A percentile compares a stretch with the other conserved stretches of the same genome.
Conservation (phyloP, 768 basidiomycete species). For the Calocybe cyanea region DNA sequence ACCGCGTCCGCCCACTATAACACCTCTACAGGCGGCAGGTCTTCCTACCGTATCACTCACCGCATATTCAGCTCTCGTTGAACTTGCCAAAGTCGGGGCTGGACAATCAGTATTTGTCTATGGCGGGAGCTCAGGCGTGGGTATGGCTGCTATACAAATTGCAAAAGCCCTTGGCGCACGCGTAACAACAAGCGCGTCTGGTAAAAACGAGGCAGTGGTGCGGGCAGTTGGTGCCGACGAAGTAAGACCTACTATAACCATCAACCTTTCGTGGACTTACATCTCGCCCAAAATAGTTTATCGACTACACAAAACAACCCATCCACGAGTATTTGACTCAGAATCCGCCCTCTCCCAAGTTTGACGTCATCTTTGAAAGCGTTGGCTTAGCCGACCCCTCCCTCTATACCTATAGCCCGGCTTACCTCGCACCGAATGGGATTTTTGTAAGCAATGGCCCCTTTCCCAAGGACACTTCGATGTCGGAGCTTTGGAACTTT, state of each 20-base stretch:
- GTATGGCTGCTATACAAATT: conserved; percentile 52
- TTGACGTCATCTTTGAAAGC: conserved; percentile 46
- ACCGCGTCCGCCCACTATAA: conserved; percentile 35
- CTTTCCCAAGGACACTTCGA: conserved; percentile 22
- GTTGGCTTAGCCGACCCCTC: conserved; percentile 33
- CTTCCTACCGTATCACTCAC: conserved; percentile 45
- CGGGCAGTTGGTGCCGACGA: conserved; percentile 50
- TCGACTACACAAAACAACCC: conserved; percentile 45
- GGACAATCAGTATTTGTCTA: conserved; percentile 52
- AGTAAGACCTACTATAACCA: conserved; percentile 22
- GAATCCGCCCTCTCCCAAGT: conserved; percentile 35
- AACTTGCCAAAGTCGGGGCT: conserved; percentile 32
- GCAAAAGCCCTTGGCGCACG: conserved; percentile 48
- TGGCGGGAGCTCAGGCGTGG: conserved; percentile 54
- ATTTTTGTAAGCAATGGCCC: conserved; percentile 42
- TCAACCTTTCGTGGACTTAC: background rate
- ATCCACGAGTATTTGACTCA: conserved; percentile 32
- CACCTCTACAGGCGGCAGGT: conserved; percentile 45
- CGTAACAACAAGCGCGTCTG: conserved; percentile 50
- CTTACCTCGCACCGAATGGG: conserved; percentile 40
- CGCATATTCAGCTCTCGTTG: conserved; percentile 39
- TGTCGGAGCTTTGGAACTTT: conserved; percentile 15
- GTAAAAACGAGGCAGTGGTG: conserved; percentile 45
- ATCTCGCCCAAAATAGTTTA: conserved; percentile 25
- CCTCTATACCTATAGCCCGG: conserved; percentile 35